phyloP scores from a whole-genome alignment of 805 yeast genomes.

The Sungouiella thailandica region DNA sequence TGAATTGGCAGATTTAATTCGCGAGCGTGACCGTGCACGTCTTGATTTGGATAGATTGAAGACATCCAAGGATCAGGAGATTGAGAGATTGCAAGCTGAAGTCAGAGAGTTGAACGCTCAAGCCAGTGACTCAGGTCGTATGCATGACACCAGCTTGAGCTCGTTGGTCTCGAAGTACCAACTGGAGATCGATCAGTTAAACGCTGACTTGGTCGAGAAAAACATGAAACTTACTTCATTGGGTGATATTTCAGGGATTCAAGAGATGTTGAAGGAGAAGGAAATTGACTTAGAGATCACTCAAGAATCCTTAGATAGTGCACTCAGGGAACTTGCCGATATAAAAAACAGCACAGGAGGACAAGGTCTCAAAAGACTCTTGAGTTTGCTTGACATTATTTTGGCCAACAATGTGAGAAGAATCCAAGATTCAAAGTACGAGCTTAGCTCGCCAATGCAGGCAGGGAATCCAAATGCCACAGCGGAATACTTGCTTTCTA shows the following conservation, averaged over 20 bases:
- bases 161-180: slow-evolving; percentile 58
- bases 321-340: slow-evolving; percentile 54
- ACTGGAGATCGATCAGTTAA: slow-evolving; percentile 53
- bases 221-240: slow-evolving; percentile 18
- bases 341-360: slow-evolving; percentile 36
- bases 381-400: slow-evolving; percentile 61
- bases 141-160: slow-evolving; percentile 59
- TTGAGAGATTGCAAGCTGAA: slow-evolving; percentile 61
- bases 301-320: slow-evolving; percentile 74
- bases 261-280: slow-evolving; percentile 52
- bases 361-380: slow-evolving; percentile 45
- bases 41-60: slow-evolving; percentile 69
- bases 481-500: slow-evolving; percentile 60
- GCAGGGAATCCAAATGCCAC: slow-evolving; percentile 77
- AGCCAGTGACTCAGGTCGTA: slow-evolving; percentile 54
- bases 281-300: slow-evolving; percentile 76
- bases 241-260: slow-evolving; percentile 27
- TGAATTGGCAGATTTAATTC: slow-evolving; percentile 81
- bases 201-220: slow-evolving; percentile 26
- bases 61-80: slow-evolving; percentile 60
- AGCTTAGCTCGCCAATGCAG: slow-evolving; percentile 73
- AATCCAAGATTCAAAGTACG: slow-evolving; percentile 67
- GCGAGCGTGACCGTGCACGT: slow-evolving; percentile 86
- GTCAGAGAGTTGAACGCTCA: slow-evolving; percentile 56
- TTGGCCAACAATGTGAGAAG: slow-evolving; percentile 64